phyloP scores from a whole-genome alignment of 2,329 filamentous ascomycete species.

The Aureobasidium lini region DNA sequence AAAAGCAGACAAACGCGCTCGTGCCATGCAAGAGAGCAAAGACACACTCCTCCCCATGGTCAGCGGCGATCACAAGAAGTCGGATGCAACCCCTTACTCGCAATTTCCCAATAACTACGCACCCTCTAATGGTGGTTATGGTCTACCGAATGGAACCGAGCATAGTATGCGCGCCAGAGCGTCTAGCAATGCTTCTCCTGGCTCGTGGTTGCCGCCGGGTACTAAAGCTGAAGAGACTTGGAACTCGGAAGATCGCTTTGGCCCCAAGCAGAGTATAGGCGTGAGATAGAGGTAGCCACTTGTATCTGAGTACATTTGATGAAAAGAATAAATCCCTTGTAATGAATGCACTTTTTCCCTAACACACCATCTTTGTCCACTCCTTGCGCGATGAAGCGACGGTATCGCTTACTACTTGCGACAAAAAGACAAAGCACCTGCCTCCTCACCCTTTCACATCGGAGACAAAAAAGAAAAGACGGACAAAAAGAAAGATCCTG shows the following conservation, averaged over 20 bases:
- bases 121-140: neutral
- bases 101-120: neutral
- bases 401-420: too few species aligned
- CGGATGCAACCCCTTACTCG: slow-evolving; percentile 25
- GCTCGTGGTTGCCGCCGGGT: slow-evolving; percentile 63
- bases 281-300: slow-evolving; percentile 1
- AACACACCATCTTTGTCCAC: too few species aligned
- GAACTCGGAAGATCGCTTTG: slow-evolving; percentile 31
- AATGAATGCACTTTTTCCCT: neutral
- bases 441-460: too few species aligned
- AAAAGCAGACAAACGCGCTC: slow-evolving; percentile 75
- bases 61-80: slow-evolving; percentile 30
- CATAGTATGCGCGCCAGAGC: slow-evolving; percentile 16
- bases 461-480: too few species aligned
- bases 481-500: slow-evolving; percentile 10
- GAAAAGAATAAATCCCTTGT: neutral
- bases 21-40: slow-evolving; percentile 51
- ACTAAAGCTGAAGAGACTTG: slow-evolving; percentile 85
- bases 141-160: slow-evolving; percentile 22
- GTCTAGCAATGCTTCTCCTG: slow-evolving; percentile 14
- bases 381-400: too few species aligned
- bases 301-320: neutral
- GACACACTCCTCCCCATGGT: slow-evolving; percentile 57
- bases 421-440: neutral
- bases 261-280: slow-evolving; percentile 1